Conservation (phyloP, 2,329 filamentous ascomycete species). For the Rosellinia necatrix region DNA sequence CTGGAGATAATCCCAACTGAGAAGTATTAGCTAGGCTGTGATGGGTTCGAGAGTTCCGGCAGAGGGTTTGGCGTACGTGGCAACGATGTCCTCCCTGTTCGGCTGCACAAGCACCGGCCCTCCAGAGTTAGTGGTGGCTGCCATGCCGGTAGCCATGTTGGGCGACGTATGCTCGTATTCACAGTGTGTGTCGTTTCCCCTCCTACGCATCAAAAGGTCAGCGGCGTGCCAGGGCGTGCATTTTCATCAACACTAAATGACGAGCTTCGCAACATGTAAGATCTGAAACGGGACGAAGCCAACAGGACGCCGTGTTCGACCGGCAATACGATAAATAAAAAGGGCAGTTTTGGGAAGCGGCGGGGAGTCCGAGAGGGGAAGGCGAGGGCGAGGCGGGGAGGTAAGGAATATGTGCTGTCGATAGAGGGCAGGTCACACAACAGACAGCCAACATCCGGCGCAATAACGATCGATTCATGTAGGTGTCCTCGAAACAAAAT, state of each 20-base stretch:
- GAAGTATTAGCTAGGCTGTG: conserved; percentile 29
- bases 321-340: no score
- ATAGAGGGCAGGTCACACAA: not conserved
- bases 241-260: no score
- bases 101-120: conserved; percentile 65
- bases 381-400: not conserved
- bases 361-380: not conserved
- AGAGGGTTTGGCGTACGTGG: conserved; percentile 46
- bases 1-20: conserved; percentile 88
- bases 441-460: not conserved
- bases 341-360: no score
- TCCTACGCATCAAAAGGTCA: no score
- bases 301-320: no score
- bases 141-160: conserved; percentile 41
- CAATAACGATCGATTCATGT: not conserved
- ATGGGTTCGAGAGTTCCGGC: not conserved
- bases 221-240: no score
- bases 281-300: no score
- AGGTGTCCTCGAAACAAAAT: not conserved
- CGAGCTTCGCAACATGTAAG: no score
- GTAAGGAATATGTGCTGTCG: not conserved
- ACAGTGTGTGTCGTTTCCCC: no score
- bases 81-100: conserved; percentile 64
- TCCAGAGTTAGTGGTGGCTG: no score
- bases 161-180: conserved; percentile 10